Base-by-base conservation (phyloP, 208 protist genomes). In the Acanthamoeba triangularis region DNA sequence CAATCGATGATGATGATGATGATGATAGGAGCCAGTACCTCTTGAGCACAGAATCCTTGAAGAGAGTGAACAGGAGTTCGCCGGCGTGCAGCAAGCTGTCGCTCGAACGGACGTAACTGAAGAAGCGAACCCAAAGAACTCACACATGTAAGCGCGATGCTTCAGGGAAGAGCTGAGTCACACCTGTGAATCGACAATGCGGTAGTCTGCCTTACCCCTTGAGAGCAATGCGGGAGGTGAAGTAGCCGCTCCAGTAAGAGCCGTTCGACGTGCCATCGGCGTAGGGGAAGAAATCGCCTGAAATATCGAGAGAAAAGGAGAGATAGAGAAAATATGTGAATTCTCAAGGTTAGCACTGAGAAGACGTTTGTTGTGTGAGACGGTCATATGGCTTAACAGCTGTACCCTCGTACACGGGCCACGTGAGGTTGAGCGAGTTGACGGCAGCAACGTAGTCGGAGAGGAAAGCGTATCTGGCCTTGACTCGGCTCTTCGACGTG, bases 271-370 rank as follows among this genome's bases (percentile, higher is more conserved):
- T 41, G 59, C 69, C 59, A 59, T 96, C 94, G 37, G 76, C 92
- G 28, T 96, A 96, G 54, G 95, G 95, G 76, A 96, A 97, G 6
- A 97, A 95, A 44, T 97, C 96, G 37, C 69, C 69, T 78, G 33
- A 8, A 28, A 41, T 6, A 6, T 1, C 4, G n/a, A 44, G 41
- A 44, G 41, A 44, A 4, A 44, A 4, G 4, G 41, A 44, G 41
- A 44, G 41, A 44, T 1, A 44, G 41, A 44, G 41, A 44, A 4
- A 44, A 44, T 44, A 4, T 4, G 41, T 44, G 41, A 44, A 4
- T 44, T 16, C 52, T 16, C 41, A 4, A 44, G 1, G 41, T 44
- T 44, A 44, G 41, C 41, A 44, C 4, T 44, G 1, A 4, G 41
- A 44, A 59, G 7, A 59, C 52, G 52, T 59, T 18, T 61, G 18